Conservation (phyloP, 495 filamentous ascomycete species). For the Pyrenula massariospora region DNA sequence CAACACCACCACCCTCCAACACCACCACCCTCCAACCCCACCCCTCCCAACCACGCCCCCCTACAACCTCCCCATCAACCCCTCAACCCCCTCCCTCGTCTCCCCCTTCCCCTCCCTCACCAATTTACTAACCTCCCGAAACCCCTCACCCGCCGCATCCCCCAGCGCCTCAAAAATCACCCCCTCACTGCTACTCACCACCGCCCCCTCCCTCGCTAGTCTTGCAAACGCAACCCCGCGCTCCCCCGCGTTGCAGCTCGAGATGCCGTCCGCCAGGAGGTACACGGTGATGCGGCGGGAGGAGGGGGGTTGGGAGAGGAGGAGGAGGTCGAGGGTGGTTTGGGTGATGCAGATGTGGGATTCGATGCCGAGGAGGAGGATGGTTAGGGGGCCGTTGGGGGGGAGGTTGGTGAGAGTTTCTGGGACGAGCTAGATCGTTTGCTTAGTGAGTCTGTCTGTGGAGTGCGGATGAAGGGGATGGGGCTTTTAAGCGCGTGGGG, state of each 20-base stretch:
- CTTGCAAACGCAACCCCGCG: slow-evolving; percentile 65
- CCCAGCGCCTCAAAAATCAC: slow-evolving; percentile 88
- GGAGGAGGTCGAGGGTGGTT: slow-evolving; percentile 71
- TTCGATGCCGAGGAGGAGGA: slow-evolving; percentile 79
- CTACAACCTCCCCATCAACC: slow-evolving; percentile 23
- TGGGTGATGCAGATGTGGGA: slow-evolving; percentile 91
- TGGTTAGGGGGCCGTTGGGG: slow-evolving; percentile 10
- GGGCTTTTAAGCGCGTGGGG: not conserved
- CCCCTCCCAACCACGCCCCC: not conserved
- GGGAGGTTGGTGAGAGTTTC: slow-evolving; percentile 28
- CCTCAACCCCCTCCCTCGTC: slow-evolving; percentile 53
- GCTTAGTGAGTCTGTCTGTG: not conserved
- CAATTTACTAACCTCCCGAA: slow-evolving; percentile 57
- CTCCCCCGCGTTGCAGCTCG: slow-evolving; percentile 73
- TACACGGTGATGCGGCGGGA: slow-evolving; percentile 45
- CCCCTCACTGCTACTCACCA: slow-evolving; percentile 82
- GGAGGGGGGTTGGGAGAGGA: slow-evolving; percentile 42
- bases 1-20: no score
- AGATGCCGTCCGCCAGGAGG: slow-evolving; percentile 83
- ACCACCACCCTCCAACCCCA: no score
- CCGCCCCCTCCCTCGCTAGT: slow-evolving; percentile 62
- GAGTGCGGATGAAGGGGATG: slow-evolving; percentile 17
- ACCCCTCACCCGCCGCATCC: slow-evolving; percentile 62
- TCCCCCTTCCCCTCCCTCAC: slow-evolving; percentile 65
- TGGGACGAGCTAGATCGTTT: slow-evolving; percentile 23